Base-by-base conservation (phyloP, 306 rosid species). In the Argentina anserina region DNA sequence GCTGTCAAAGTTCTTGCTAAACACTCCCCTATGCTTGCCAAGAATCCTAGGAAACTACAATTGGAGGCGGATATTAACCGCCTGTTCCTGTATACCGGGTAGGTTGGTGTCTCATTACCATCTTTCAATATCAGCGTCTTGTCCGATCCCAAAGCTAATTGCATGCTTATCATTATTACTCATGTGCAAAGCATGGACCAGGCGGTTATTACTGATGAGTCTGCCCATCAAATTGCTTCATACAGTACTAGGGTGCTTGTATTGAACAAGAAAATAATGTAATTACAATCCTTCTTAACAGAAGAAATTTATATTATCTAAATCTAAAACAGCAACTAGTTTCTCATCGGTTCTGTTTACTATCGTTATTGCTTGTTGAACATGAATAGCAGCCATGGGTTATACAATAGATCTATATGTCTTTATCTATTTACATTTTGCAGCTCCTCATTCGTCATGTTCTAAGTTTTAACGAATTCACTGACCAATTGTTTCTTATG, bases 21-120 rank as follows among this genome's bases (percentile, higher is more conserved):
- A 70, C 86, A 72, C 58, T 34, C 67, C 14, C 89, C 96, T 39
- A 25, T 64, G 71, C 81, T 91, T 69, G 43, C 85, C 36, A 89
- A 69, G 83, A 83, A 94, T 79, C 97, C 96, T 39, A 86, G 97
- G 79, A 86, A 83, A 50, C 70, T 87, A 52, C 96, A 91, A 76
- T 85, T 86, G 72, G 89, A 94, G 80, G 91, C 91, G 45, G 97
- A 94, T 85, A 79, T 91, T 66, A 89, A 89, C 66, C 92, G 96
- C 29, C 76, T 94, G 74, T 91, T 91, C 86, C 92, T 94, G 55
- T 94, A 71, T 84, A 84, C 94, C 56, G 84, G 98, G 98, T 90
- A 85, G 98, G 98, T 90, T 62, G 34, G 73, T 73, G 17, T 15
- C 77, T 28, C 66, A 10, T 61, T 47, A 36, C 46, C 28, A 56